Percentiles rank a stretch among this genome's conserved stretches.
These are phyloP conservation scores for Talaromyces piceae DNA, from an alignment of 2,329 filamentous ascomycete genomes.

Conservation along the genomic window DNA sequence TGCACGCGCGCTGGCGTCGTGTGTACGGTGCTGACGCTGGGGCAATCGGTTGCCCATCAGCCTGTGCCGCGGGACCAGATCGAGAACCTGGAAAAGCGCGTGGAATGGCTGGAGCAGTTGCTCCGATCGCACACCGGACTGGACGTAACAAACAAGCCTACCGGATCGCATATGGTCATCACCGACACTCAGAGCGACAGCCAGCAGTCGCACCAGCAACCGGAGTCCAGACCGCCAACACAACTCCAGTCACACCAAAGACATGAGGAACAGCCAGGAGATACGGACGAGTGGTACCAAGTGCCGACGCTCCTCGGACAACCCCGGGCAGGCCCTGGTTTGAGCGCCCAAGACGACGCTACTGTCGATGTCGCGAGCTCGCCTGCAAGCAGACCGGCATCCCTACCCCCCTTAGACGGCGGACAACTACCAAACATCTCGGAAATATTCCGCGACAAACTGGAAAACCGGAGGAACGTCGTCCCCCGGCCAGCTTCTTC, in stretches of 20 bases:
- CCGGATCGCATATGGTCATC: constrained; percentile 22
- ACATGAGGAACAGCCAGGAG: constrained; percentile 7
- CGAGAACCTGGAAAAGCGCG: constrained; percentile 33
- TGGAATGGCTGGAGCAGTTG: constrained; percentile 32
- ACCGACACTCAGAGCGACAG: constrained; percentile 21
- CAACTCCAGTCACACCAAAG: neutral
- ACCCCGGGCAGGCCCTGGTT: constrained; percentile 15
- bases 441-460: constrained; percentile 33
- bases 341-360: constrained; percentile 15
- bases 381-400: constrained; percentile 8
- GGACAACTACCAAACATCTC: constrained; percentile 31
- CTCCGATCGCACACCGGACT: constrained; percentile 29
- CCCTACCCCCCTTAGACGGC: constrained; percentile 16
- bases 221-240: neutral
- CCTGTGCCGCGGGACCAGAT: constrained; percentile 33
- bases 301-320: constrained; percentile 29
- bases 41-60: constrained; percentile 29
- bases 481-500: constrained; percentile 24
- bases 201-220: neutral
- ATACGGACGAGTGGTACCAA: constrained; percentile 33
- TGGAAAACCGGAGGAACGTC: constrained; percentile 30
- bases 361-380: constrained; percentile 3
- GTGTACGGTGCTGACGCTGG: constrained; percentile 32
- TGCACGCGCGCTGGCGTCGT: constrained; percentile 34
- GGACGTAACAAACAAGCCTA: constrained; percentile 25